Conservation (phyloP, 768 basidiomycete species). For the Phaffia australis region DNA sequence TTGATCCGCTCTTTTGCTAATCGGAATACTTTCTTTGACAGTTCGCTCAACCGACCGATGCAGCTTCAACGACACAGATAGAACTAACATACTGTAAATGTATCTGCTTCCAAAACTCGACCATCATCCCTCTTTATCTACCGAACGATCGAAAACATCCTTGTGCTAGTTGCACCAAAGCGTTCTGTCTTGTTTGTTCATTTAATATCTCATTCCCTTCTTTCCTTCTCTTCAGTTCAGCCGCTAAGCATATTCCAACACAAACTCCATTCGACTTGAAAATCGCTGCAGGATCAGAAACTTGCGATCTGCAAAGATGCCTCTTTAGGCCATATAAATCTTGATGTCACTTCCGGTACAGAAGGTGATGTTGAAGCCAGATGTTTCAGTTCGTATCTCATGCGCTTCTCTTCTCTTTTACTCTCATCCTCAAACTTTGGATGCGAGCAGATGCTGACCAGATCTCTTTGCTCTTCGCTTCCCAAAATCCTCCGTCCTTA, state of each 20-base stretch:
- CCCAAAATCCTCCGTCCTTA: background rate
- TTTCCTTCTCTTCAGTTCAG: background rate
- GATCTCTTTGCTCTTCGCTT: background rate
- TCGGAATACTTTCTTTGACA: background rate
- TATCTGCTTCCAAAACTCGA: conserved; percentile 61
- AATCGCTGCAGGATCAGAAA: conserved; percentile 53
- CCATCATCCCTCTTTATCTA: conserved; percentile 66
- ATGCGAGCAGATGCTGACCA: background rate
- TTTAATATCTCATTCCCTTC: background rate
- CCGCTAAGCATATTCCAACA: background rate
- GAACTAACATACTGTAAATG: conserved; percentile 9
- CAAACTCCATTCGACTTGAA: background rate
- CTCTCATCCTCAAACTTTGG: background rate
- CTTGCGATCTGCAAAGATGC: conserved; percentile 53
- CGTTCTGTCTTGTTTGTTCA: conserved; percentile 59
- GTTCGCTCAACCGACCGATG: background rate
- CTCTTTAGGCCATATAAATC: conserved; percentile 41
- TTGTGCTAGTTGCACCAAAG: conserved; percentile 84
- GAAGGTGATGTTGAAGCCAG: conserved; percentile 92
- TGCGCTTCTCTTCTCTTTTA: background rate
- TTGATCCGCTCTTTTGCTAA: conserved; percentile 1
- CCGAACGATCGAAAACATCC: conserved; percentile 82
- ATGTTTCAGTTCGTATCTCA: conserved; percentile 69
- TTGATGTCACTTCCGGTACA: conserved; percentile 85
- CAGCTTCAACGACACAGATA: background rate